Percentiles rank a stretch among this genome's conserved stretches.
Evolutionary conservation across 805 yeast genomes (phyloP).

Genomic region (Kluyveromyces lactis): DNA sequence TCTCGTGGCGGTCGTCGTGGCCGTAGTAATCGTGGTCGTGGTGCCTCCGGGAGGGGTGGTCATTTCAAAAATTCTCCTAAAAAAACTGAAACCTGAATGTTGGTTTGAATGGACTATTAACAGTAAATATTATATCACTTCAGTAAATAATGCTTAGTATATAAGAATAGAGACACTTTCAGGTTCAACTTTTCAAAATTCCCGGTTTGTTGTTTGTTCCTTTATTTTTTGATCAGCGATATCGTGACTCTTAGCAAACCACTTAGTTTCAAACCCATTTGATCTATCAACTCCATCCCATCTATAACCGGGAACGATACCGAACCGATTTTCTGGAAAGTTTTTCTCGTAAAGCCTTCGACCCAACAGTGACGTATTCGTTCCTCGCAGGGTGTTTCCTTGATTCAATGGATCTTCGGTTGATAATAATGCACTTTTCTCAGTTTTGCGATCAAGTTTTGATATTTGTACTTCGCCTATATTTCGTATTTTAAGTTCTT

Average conservation of each 20-base stretch:
- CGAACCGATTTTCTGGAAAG: slow-evolving; percentile 64
- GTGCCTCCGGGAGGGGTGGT: not conserved
- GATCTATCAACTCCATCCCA: slow-evolving; percentile 94
- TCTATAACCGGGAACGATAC: slow-evolving; percentile 65
- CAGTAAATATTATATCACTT: too few relatives aligned
- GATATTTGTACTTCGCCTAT: slow-evolving; percentile 29
- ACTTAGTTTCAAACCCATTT: slow-evolving; percentile 71
- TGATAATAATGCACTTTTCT: not conserved
- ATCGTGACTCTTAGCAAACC: slow-evolving; percentile 40
- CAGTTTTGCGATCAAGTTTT: slow-evolving; percentile 21
- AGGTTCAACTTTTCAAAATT: not conserved
- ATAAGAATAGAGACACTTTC: too few relatives aligned
- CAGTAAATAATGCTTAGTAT: too few relatives aligned
- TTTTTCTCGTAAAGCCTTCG: slow-evolving; percentile 41
- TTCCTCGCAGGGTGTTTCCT: slow-evolving; percentile 7
- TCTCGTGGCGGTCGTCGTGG: not conserved
- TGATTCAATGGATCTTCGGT: slow-evolving; percentile 56
- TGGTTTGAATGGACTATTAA: too few relatives aligned
- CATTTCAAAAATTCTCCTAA: not conserved
- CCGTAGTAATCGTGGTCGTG: slow-evolving; percentile 1
- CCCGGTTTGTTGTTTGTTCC: not conserved
- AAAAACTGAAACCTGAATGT: too few relatives aligned
- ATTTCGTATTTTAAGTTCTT: slow-evolving; percentile 32
- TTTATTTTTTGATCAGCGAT: not conserved
- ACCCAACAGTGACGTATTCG: slow-evolving; percentile 31